These are phyloP conservation scores for Thyridium curvatum DNA, from an alignment of 2,329 filamentous ascomycete genomes.

Conservation along the genomic window DNA sequence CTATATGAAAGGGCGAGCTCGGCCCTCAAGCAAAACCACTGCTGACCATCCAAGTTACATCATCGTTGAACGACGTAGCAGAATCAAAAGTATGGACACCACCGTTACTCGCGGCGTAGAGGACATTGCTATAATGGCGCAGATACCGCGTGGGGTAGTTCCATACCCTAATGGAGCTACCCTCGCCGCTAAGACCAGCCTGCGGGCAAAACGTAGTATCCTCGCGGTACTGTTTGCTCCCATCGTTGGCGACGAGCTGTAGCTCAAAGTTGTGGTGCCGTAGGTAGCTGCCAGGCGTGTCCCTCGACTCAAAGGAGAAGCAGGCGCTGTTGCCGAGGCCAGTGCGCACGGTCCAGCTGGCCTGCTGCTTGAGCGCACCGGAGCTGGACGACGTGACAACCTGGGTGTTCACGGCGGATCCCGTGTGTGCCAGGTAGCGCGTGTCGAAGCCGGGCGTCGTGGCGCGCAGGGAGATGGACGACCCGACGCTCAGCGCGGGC, in stretches of 20 bases:
- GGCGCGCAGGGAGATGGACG: constrained; percentile 39
- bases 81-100: constrained; percentile 49
- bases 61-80: constrained; percentile 40
- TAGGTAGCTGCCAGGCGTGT: constrained; percentile 52
- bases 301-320: constrained; percentile 54
- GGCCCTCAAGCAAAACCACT: constrained; percentile 33
- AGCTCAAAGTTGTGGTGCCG: constrained; percentile 50
- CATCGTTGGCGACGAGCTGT: constrained; percentile 41
- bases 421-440: constrained; percentile 49
- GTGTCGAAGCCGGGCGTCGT: constrained; percentile 48
- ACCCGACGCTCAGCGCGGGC: constrained; percentile 36
- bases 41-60: constrained; percentile 44
- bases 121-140: constrained; percentile 38
- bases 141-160: constrained; percentile 53
- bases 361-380: constrained; percentile 40
- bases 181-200: constrained; percentile 41
- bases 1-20: too few species aligned
- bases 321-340: constrained; percentile 52
- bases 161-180: constrained; percentile 50
- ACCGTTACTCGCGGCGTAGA: constrained; percentile 46
- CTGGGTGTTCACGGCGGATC: constrained; percentile 45
- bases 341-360: constrained; percentile 46
- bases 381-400: constrained; percentile 44
- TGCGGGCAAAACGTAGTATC: constrained; percentile 59
- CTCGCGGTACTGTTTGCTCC: constrained; percentile 49